Evolutionary conservation across 2,329 filamentous ascomycete genomes (phyloP).

Genomic region (Karstenula rhodostoma): DNA sequence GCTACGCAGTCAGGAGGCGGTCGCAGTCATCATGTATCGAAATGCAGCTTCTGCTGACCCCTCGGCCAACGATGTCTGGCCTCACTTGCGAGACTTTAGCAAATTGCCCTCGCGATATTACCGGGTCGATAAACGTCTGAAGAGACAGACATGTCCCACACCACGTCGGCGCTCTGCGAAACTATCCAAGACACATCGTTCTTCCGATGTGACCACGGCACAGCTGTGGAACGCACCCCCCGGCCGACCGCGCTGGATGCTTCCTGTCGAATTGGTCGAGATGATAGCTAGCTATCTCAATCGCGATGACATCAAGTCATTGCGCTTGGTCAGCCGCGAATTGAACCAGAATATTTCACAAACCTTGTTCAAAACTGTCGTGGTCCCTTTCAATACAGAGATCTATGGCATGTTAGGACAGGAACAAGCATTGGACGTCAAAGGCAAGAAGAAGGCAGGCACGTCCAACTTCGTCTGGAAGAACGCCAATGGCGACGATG

Average conservation of each 20-base stretch:
- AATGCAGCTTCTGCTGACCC: slow-evolving; percentile 25
- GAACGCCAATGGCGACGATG: slow-evolving; percentile 53
- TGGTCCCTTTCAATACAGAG: slow-evolving; percentile 71
- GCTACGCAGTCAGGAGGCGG: slow-evolving; percentile 31
- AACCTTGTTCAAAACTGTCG: slow-evolving; percentile 68
- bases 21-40: slow-evolving; percentile 35
- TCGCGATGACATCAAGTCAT: slow-evolving; percentile 65
- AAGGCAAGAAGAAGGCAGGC: slow-evolving; percentile 47
- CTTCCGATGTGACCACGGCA: background rate
- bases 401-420: slow-evolving; percentile 64
- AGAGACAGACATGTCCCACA: background rate
- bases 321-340: slow-evolving; percentile 69
- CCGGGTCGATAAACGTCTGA: slow-evolving; percentile 22
- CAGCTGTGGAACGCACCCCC: background rate
- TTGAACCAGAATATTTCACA: slow-evolving; percentile 66
- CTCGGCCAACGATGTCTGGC: slow-evolving; percentile 48
- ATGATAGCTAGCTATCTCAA: slow-evolving; percentile 64
- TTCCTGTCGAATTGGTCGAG: slow-evolving; percentile 71
- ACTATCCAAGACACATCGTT: slow-evolving; percentile 14
- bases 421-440: slow-evolving; percentile 44
- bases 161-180: slow-evolving; percentile 12
- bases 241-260: slow-evolving; percentile 49
- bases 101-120: slow-evolving; percentile 40
- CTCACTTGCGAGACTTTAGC: slow-evolving; percentile 36
- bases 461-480: slow-evolving; percentile 50